Percentiles rank a stretch among this genome's conserved stretches.
phyloP scores from a whole-genome alignment of 768 basidiomycete species.

The Pulveroboletus sp. region DNA sequence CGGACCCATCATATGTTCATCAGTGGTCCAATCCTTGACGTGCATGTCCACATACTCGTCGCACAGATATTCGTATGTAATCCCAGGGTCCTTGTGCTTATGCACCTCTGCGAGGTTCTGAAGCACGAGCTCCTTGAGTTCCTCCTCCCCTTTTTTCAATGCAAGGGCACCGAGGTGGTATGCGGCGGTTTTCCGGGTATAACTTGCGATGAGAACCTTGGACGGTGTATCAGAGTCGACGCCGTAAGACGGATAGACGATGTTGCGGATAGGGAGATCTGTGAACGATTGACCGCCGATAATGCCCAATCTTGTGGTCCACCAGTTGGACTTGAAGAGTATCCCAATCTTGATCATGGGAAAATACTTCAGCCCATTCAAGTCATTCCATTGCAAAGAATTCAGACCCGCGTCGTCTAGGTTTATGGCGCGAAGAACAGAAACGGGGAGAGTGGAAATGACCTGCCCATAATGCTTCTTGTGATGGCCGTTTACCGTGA shows the following conservation, averaged over 20 bases:
- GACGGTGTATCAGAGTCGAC: slow-evolving; percentile 16
- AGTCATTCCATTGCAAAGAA: slow-evolving; percentile 32
- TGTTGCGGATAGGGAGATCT: slow-evolving; percentile 39
- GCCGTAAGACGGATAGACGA: slow-evolving; percentile 46
- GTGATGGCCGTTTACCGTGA: slow-evolving; percentile 5
- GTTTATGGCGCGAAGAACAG: slow-evolving; percentile 36
- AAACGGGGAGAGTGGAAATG: slow-evolving; percentile 40
- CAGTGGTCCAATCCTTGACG: slow-evolving; percentile 35
- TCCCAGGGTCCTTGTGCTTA: slow-evolving; percentile 1
- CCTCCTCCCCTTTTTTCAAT: background rate
- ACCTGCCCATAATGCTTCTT: slow-evolving; percentile 34
- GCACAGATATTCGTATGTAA: slow-evolving; percentile 20
- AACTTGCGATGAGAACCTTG: slow-evolving; percentile 39
- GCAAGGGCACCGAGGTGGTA: slow-evolving; percentile 36
- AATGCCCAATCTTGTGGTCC: slow-evolving; percentile 34
- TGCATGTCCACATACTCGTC: slow-evolving; percentile 21
- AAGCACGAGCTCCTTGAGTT: slow-evolving; percentile 28
- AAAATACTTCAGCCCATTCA: slow-evolving; percentile 38
- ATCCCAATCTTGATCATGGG: slow-evolving; percentile 42
- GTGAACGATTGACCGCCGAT: slow-evolving; percentile 42
- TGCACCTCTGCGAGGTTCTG: slow-evolving; percentile 22
- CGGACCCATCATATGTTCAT: slow-evolving; percentile 35
- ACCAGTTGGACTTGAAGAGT: slow-evolving; percentile 44
- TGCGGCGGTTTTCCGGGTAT: slow-evolving; percentile 40
- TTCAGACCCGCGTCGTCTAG: slow-evolving; percentile 24